Conservation (phyloP, 2,329 filamentous ascomycete species). For the Cladosporium phlei region DNA sequence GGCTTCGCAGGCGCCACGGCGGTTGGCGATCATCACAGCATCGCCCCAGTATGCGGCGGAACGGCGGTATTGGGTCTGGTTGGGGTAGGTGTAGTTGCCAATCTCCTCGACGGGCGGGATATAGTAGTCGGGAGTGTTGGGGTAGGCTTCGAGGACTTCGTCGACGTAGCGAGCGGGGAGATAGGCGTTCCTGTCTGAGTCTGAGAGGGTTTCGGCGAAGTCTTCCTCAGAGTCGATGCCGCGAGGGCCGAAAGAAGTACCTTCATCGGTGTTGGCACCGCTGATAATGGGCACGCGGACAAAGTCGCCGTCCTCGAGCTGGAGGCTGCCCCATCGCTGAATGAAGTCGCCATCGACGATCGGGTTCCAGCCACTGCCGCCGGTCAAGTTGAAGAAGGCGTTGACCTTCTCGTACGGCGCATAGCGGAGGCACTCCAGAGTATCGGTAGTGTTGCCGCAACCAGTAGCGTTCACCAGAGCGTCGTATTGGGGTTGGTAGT, state of each 20-base stretch:
- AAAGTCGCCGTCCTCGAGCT: constrained; percentile 55
- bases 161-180: constrained; percentile 26
- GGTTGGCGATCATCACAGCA: constrained; percentile 51
- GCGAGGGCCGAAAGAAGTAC: constrained; percentile 50
- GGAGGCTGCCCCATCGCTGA: constrained; percentile 47
- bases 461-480: constrained; percentile 54
- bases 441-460: constrained; percentile 55
- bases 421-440: constrained; percentile 61
- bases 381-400: constrained; percentile 25
- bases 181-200: constrained; percentile 20
- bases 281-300: constrained; percentile 57
- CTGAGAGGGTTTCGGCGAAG: constrained; percentile 35
- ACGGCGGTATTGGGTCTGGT: constrained; percentile 50
- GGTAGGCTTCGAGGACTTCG: constrained; percentile 47
- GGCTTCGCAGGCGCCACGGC: constrained; percentile 49
- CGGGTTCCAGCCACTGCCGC: constrained; percentile 36
- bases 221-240: constrained; percentile 49
- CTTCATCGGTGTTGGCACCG: constrained; percentile 64
- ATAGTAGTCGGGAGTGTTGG: constrained; percentile 46
- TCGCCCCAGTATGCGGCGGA: constrained; percentile 54
- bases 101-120: constrained; percentile 39
- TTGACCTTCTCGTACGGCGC: constrained; percentile 29
- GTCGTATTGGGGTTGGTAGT: constrained; percentile 57
- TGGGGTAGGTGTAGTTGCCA: constrained; percentile 35
- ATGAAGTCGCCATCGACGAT: constrained; percentile 56